phyloP scores from a whole-genome alignment of 2,329 filamentous ascomycete genomes.

The Coniochaeta prunicola region DNA sequence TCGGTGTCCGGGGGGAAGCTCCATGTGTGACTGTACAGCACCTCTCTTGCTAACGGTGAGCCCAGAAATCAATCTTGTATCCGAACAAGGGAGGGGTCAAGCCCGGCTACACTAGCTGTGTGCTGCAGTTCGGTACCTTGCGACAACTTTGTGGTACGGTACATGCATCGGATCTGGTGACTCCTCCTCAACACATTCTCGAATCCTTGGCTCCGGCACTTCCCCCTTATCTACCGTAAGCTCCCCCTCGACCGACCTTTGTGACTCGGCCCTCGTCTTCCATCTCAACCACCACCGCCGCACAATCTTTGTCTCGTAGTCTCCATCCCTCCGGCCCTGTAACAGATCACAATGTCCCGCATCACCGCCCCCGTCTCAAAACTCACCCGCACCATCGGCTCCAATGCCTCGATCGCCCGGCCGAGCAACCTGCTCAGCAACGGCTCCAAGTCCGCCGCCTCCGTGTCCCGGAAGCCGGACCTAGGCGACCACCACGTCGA shows the following conservation, averaged over 20 bases:
- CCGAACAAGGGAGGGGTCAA: neutral
- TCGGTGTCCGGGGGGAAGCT: neutral
- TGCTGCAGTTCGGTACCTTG: too few species aligned
- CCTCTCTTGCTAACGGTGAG: neutral
- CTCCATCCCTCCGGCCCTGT: too few species aligned
- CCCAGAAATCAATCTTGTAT: neutral
- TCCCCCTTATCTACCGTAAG: slow-evolving; percentile 2
- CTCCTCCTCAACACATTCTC: slow-evolving; percentile 3
- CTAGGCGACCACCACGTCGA: slow-evolving; percentile 29
- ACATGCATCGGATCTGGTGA: too few species aligned
- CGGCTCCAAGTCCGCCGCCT: slow-evolving; percentile 26
- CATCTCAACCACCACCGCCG: neutral
- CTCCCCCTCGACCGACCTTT: neutral
- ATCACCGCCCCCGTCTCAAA: slow-evolving; percentile 42
- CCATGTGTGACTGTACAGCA: neutral
- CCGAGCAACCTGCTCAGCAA: slow-evolving; percentile 26
- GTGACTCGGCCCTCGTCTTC: neutral
- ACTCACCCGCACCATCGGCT: slow-evolving; percentile 37
- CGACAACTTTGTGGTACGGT: too few species aligned
- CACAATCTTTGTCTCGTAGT: neutral
- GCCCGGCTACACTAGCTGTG: too few species aligned
- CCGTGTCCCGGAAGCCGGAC: slow-evolving; percentile 39
- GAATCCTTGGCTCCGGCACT: neutral
- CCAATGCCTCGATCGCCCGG: slow-evolving; percentile 29
- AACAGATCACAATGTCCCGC: slow-evolving; percentile 33